phyloP scores from a whole-genome alignment of 306 rosid species.

The Purshia tridentata region DNA sequence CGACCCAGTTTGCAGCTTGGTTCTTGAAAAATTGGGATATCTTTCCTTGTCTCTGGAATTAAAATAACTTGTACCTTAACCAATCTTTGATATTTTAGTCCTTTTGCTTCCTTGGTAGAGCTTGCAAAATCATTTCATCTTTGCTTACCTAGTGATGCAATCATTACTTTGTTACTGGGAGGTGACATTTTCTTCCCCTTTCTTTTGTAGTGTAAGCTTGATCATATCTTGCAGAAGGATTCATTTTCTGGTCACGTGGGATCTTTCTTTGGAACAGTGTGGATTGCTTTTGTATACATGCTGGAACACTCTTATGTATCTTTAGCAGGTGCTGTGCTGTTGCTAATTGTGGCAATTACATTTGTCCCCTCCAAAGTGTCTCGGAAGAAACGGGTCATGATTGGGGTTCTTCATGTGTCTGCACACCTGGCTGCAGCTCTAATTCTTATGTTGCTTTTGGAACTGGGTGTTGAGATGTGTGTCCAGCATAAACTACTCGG shows the following conservation, averaged over 20 bases:
- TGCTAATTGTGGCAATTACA: slow-evolving; percentile 64
- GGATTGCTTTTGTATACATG: slow-evolving; percentile 76
- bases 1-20: background rate
- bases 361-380: slow-evolving; percentile 90
- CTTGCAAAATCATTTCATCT: slow-evolving; percentile 4
- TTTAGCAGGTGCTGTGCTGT: slow-evolving; percentile 62
- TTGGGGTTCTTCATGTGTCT: slow-evolving; percentile 89
- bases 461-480: slow-evolving; percentile 86
- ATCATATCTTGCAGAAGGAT: slow-evolving; percentile 83
- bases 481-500: slow-evolving; percentile 77
- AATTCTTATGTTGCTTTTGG: slow-evolving; percentile 90
- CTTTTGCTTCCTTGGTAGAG: slow-evolving; percentile 23
- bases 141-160: slow-evolving; percentile 9
- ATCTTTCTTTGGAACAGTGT: slow-evolving; percentile 80
- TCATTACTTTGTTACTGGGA: slow-evolving; percentile 23
- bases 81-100: background rate
- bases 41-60: background rate
- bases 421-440: slow-evolving; percentile 87
- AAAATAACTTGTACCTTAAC: background rate
- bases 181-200: slow-evolving; percentile 28
- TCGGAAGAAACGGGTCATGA: slow-evolving; percentile 66
- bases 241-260: slow-evolving; percentile 73
- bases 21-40: background rate
- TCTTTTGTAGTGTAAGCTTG: slow-evolving; percentile 73
- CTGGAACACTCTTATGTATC: slow-evolving; percentile 69